phyloP scores from a whole-genome alignment of 2,329 filamentous ascomycete genomes.

The Pseudogymnoascus sp. region DNA sequence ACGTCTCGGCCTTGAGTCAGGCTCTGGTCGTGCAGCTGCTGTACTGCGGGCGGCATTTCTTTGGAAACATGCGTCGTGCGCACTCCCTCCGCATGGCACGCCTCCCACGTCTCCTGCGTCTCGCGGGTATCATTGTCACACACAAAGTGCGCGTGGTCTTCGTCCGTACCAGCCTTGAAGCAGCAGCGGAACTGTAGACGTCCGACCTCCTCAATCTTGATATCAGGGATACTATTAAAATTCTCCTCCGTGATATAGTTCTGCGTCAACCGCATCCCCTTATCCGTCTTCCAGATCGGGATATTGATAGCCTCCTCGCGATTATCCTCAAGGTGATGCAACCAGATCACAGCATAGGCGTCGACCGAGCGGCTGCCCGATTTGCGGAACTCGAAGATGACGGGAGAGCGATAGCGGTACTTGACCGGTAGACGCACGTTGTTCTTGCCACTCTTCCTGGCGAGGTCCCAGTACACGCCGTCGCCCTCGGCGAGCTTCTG shows the following conservation, averaged over 20 bases:
- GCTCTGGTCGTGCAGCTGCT: slow-evolving; percentile 72
- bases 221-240: slow-evolving; percentile 57
- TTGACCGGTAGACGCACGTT: slow-evolving; percentile 72
- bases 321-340: slow-evolving; percentile 75
- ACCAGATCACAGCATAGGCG: slow-evolving; percentile 75
- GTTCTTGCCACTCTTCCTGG: slow-evolving; percentile 38
- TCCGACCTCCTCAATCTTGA: slow-evolving; percentile 72
- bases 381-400: slow-evolving; percentile 79
- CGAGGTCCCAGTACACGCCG: slow-evolving; percentile 51
- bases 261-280: slow-evolving; percentile 67
- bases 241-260: slow-evolving; percentile 87
- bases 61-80: slow-evolving; percentile 60
- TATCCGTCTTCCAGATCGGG: slow-evolving; percentile 82
- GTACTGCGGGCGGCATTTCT: slow-evolving; percentile 63
- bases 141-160: slow-evolving; percentile 74
- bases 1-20: slow-evolving; percentile 73
- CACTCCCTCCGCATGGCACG: slow-evolving; percentile 80
- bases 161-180: slow-evolving; percentile 86
- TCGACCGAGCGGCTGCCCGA: slow-evolving; percentile 60
- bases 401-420: slow-evolving; percentile 78
- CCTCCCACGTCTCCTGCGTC: slow-evolving; percentile 91
- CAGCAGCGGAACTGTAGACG: slow-evolving; percentile 69
- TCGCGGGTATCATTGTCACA: slow-evolving; percentile 82
- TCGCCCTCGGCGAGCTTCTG: slow-evolving; percentile 49
- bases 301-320: slow-evolving; percentile 70